phyloP scores from a whole-genome alignment of 1,284 basidiomycete genomes.

The Pseudozyma pruni region DNA sequence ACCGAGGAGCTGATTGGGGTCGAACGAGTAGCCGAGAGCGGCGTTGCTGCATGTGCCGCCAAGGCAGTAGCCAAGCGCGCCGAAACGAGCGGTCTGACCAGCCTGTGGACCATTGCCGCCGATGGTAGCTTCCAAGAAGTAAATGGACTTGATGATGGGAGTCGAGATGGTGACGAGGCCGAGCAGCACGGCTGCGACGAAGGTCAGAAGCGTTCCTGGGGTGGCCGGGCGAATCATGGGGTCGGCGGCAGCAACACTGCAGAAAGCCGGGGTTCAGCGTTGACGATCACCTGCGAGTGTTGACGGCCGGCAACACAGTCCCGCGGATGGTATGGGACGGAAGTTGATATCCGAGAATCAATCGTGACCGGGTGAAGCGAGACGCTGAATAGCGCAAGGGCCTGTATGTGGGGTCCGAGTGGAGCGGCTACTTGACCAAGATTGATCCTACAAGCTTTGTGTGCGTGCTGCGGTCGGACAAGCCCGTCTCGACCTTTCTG shows the following conservation, averaged over 20 bases:
- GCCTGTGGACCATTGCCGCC: conserved; percentile 40
- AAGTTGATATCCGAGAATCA: no score
- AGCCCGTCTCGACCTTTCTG: no score
- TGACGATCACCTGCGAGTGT: no score
- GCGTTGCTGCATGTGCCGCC: conserved; percentile 40
- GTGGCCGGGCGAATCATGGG: conserved; percentile 51
- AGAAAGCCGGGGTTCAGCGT: background rate
- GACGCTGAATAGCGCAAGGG: no score
- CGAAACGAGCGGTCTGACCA: conserved; percentile 44
- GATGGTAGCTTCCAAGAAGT: conserved; percentile 56
- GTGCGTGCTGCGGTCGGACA: no score
- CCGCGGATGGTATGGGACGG: no score
- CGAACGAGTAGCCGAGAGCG: conserved; percentile 56
- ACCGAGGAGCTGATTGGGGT: conserved; percentile 60
- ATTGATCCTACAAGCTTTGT: no score
- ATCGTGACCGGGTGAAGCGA: no score
- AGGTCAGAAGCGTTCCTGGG: conserved; percentile 55
- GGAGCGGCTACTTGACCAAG: no score
- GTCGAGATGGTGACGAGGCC: conserved; percentile 58
- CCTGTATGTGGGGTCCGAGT: no score
- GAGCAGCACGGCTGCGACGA: conserved; percentile 57
- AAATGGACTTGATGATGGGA: conserved; percentile 59
- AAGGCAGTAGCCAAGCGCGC: conserved; percentile 56
- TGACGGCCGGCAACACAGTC: no score
- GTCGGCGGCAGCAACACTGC: background rate